A percentile compares a stretch with the other conserved stretches of the same genome.
phyloP scores from a whole-genome alignment of 257 asterid species.

The Petunia axillaris region DNA sequence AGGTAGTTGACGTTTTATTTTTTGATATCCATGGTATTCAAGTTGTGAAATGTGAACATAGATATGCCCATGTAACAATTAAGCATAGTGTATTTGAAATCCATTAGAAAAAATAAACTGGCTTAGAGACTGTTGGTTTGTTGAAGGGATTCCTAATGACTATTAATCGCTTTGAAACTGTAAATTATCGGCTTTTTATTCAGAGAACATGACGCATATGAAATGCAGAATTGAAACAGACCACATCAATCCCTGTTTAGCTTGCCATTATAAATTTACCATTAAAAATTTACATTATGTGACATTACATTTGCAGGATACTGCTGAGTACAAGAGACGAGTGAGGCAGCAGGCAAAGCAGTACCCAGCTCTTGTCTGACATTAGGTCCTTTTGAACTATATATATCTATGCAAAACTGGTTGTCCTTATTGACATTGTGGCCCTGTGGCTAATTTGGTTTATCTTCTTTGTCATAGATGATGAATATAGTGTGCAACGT shows the following conservation, averaged over 20 bases:
- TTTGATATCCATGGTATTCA: not conserved
- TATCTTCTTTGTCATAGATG: slow-evolving; percentile 12
- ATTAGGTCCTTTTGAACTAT: not conserved
- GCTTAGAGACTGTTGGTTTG: not conserved
- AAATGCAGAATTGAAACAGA: not conserved
- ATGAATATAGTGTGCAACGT: slow-evolving; percentile 4
- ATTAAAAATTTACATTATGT: not conserved
- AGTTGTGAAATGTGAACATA: not conserved
- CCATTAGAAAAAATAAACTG: not conserved
- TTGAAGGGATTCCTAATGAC: slow-evolving; percentile 9
- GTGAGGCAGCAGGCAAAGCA: slow-evolving; percentile 50
- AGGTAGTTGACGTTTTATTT: not conserved
- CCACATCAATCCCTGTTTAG: not conserved
- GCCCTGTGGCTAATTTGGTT: not conserved
- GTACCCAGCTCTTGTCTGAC: slow-evolving; percentile 37
- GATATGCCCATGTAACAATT: not conserved
- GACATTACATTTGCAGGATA: slow-evolving; percentile 39
- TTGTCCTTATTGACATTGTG: not conserved
- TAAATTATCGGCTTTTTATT: not conserved
- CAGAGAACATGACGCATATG: not conserved
- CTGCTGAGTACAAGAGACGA: slow-evolving; percentile 40
- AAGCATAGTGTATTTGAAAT: not conserved
- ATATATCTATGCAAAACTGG: not conserved
- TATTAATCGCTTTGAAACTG: not conserved
- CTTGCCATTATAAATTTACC: not conserved